Evolutionary conservation across 2,329 filamentous ascomycete species (phyloP).

Genomic region (Cordyceps farinosa): DNA sequence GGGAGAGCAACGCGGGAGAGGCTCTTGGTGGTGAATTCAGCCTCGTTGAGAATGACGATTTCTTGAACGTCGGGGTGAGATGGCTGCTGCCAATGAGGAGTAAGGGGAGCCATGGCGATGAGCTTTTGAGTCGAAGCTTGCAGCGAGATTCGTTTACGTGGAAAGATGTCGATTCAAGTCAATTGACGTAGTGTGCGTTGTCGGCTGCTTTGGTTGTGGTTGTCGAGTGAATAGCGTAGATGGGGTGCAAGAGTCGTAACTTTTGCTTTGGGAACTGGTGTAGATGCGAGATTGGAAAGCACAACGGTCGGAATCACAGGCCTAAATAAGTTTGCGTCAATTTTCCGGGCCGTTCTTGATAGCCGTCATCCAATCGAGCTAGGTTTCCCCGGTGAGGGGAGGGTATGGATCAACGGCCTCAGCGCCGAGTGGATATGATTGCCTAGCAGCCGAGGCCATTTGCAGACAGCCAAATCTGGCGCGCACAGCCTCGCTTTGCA

Average conservation of each 20-base stretch:
- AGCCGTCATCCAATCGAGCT: conserved; percentile 1
- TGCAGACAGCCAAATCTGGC: neutral
- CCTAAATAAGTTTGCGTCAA: conserved; percentile 12
- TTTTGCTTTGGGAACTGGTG: neutral
- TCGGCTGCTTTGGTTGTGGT: neutral
- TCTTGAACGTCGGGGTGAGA: conserved; percentile 58
- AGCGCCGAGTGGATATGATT: neutral
- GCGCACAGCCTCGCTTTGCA: neutral
- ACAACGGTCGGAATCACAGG: conserved; percentile 18
- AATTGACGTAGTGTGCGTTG: neutral
- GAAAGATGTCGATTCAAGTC: neutral
- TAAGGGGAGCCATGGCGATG: conserved; percentile 51
- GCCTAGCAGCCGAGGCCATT: conserved; percentile 3
- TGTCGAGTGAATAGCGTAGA: neutral
- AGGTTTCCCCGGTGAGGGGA: conserved; percentile 7
- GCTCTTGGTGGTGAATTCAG: conserved; percentile 58
- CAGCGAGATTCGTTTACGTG: neutral
- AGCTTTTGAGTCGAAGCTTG: neutral
- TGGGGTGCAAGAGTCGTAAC: neutral
- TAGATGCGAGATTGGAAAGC: neutral
- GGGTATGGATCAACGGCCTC: conserved; percentile 4
- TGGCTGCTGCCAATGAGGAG: conserved; percentile 57
- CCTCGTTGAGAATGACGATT: conserved; percentile 48
- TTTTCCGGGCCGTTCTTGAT: neutral
- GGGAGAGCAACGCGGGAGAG: conserved; percentile 52